Conservation (phyloP, 768 basidiomycete species). For the Agrocybe pediades region DNA sequence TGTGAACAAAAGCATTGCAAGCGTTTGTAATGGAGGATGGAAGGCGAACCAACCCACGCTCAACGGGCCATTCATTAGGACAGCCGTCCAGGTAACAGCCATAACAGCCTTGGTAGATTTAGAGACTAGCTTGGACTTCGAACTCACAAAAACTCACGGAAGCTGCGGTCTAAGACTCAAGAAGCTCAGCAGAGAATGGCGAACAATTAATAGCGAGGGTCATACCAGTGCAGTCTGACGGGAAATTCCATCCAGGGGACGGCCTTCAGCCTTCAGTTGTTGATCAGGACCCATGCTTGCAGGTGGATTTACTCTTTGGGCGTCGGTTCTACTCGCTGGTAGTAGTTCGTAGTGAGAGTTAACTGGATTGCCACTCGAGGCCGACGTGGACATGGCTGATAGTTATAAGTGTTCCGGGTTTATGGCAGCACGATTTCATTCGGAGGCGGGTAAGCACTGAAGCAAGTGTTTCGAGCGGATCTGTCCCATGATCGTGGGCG, state of each 20-base stretch:
- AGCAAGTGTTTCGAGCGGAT: slow-evolving; percentile 5
- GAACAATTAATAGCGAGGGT: not conserved
- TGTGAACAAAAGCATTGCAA: slow-evolving; percentile 56
- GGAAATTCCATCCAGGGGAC: slow-evolving; percentile 39
- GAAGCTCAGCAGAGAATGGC: not conserved
- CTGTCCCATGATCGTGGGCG: slow-evolving; percentile 23
- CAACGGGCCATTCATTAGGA: slow-evolving; percentile 47
- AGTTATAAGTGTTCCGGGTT: not conserved
- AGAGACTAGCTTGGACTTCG: not conserved
- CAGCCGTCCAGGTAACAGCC: slow-evolving; percentile 43
- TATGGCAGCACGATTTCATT: slow-evolving; percentile 6
- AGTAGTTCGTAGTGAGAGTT: slow-evolving; percentile 1
- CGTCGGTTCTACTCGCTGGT: not conserved
- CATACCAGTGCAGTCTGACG: slow-evolving; percentile 39
- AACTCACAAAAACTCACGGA: slow-evolving; percentile 5
- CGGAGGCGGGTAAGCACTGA: slow-evolving; percentile 14
- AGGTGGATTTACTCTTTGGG: not conserved
- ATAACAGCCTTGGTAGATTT: slow-evolving; percentile 36
- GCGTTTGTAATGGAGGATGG: slow-evolving; percentile 65
- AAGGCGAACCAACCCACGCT: slow-evolving; percentile 61
- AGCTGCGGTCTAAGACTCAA: slow-evolving; percentile 11
- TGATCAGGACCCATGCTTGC: slow-evolving; percentile 12
- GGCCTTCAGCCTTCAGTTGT: slow-evolving; percentile 30
- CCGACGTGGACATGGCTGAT: slow-evolving; percentile 6
- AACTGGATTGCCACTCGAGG: not conserved